Evolutionary conservation across 2,329 filamentous ascomycete species (phyloP).

Genomic region (Alternaria sp.): DNA sequence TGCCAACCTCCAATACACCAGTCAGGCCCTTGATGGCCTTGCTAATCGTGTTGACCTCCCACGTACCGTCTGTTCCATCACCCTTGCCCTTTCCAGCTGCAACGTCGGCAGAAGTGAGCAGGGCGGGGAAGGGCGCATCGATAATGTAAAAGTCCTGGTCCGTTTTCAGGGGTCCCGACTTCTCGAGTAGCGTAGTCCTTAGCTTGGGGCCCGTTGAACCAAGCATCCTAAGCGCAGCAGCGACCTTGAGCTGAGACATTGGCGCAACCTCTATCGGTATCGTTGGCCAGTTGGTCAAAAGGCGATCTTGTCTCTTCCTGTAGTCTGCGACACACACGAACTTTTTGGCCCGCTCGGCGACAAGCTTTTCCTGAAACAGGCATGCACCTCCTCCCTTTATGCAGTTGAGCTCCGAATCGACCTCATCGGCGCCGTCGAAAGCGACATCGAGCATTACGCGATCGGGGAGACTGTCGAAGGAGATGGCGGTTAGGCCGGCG

Average conservation of each 20-base stretch:
- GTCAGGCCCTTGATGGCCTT: slow-evolving; percentile 79
- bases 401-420: slow-evolving; percentile 92
- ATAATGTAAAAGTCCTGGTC: slow-evolving; percentile 91
- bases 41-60: slow-evolving; percentile 81
- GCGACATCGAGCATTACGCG: slow-evolving; percentile 79
- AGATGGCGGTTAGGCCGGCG: slow-evolving; percentile 78
- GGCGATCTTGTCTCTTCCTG: slow-evolving; percentile 81
- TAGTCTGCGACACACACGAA: slow-evolving; percentile 93
- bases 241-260: slow-evolving; percentile 78
- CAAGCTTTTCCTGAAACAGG: slow-evolving; percentile 96
- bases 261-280: slow-evolving; percentile 96
- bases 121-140: slow-evolving; percentile 82
- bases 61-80: slow-evolving; percentile 70
- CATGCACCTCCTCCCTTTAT: slow-evolving; percentile 99
- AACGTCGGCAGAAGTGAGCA: slow-evolving; percentile 71
- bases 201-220: slow-evolving; percentile 76
- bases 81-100: slow-evolving; percentile 52
- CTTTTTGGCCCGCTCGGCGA: slow-evolving; percentile 81
- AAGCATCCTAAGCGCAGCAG: slow-evolving; percentile 73
- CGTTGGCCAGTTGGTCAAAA: slow-evolving; percentile 78
- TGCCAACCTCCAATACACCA: slow-evolving; percentile 89
- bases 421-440: slow-evolving; percentile 97
- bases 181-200: slow-evolving; percentile 75
- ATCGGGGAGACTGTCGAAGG: slow-evolving; percentile 76
- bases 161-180: slow-evolving; percentile 83